Percentiles rank a stretch among this genome's conserved stretches.
Conservation (phyloP, 1,139 yeast species). For the Pichia sp. region DNA sequence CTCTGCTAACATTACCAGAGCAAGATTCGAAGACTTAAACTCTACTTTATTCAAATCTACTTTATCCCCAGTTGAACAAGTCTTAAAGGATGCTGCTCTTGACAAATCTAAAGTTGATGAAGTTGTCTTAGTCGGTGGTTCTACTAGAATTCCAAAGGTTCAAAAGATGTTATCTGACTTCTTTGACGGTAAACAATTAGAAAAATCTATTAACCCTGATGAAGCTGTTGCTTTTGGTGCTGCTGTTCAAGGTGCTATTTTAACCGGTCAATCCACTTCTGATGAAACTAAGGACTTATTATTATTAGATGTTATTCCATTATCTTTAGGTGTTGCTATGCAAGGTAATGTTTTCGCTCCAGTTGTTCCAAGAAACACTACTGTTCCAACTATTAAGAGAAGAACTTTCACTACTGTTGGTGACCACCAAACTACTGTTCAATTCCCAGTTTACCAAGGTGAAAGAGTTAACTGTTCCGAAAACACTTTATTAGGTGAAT, state of each 20-base stretch:
- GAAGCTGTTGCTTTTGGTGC: conserved; percentile 99
- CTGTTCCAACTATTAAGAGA: conserved; percentile 99
- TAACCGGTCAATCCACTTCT: conserved; percentile 89
- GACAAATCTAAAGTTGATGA: conserved; percentile 78
- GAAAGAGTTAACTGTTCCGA: conserved; percentile 99
- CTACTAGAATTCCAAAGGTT: conserved; percentile 91
- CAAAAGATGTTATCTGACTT: conserved; percentile 80
- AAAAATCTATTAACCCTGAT: conserved; percentile 97
- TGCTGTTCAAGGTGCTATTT: conserved; percentile 98
- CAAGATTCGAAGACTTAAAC: conserved; percentile 86
- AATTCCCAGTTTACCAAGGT: conserved; percentile 99
- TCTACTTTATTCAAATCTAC: conserved; percentile 81
- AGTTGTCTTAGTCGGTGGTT: conserved; percentile 87
- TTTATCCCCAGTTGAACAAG: conserved; percentile 81
- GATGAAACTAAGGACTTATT: conserved; percentile 96
- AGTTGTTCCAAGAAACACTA: conserved; percentile 99
- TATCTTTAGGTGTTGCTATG: conserved; percentile 99
- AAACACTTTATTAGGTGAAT: conserved; percentile 99
- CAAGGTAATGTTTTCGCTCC: conserved; percentile 99
- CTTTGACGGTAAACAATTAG: conserved; percentile 88
- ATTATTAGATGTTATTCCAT: conserved; percentile 97
- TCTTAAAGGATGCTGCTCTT: conserved; percentile 71
- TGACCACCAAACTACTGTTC: conserved; percentile 99
- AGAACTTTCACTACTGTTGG: conserved; percentile 99
- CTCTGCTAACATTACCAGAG: conserved; percentile 79